Evolutionary conservation across 257 asterid species (phyloP), one percentile per base, ranked within the genome.

Genomic region (Primulina eburnea): DNA sequence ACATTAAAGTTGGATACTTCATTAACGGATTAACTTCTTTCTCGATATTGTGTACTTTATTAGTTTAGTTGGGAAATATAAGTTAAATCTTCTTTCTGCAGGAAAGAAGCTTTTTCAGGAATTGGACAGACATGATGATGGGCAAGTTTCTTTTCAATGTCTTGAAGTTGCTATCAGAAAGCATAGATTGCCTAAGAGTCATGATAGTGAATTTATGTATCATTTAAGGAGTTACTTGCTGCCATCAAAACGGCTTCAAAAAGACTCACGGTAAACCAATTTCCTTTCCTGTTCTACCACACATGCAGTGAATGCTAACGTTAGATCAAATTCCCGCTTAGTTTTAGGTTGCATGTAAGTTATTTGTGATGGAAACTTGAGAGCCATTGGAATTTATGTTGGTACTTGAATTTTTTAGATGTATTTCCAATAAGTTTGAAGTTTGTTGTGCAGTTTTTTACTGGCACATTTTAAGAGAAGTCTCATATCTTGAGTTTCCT

Each of bases 51-150:
- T 24, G 26, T 24, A 24, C 26, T 24, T 24, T 24, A 24, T 24
- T 24, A 24, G 26, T 24, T 24, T 24, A 24, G 26, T 24, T 70
- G 21, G 17, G 52, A 53, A 38, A 73, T 24, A 67, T 33, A 69
- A 58, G 65, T 73, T 28, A 28, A 47, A 61, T 33, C 11, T 52
- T 53, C 60, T 32, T 62, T 62, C 32, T 86, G 79, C 90, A 94
- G 99, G 97, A 63, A 89, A 82, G 87, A 85, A 96, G 79, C 88
- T 91, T 78, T 94, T 91, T 69, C 87, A 86, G 71, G 99, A 94
- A 88, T 77, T 94, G 81, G 97, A 94, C 75, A 87, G 97, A 81
- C 96, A 91, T 68, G 97, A 95, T 57, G 99, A 94, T 68, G 99
- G 97, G 57, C 95, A 85, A 80, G 97, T 94, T 64, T 89, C 89